Conservation (phyloP, 441 rosid species). For the Euphorbia schlechtendalii region DNA sequence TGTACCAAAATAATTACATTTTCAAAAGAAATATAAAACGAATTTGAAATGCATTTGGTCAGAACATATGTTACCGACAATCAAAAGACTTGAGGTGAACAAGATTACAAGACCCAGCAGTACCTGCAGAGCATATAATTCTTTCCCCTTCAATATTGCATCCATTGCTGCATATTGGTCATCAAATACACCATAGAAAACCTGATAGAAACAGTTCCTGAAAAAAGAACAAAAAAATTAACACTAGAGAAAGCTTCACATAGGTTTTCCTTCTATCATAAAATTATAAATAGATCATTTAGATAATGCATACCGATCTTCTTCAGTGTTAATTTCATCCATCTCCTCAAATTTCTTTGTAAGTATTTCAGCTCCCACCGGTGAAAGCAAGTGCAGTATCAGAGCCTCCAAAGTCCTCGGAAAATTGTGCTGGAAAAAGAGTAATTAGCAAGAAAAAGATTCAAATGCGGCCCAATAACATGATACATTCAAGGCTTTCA, state of each 20-base stretch:
- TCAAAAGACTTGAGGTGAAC: slow-evolving; percentile 4
- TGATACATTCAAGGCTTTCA: background rate
- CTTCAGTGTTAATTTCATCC: slow-evolving; percentile 54
- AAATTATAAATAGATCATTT: slow-evolving; percentile 11
- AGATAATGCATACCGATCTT: slow-evolving; percentile 43
- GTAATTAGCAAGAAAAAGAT: slow-evolving; percentile 13
- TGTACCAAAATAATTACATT: background rate
- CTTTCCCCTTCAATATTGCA: slow-evolving; percentile 68
- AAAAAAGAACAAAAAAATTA: slow-evolving; percentile 13
- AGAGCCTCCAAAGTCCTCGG: slow-evolving; percentile 87
- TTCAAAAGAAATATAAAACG: background rate
- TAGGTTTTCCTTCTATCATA: slow-evolving; percentile 12
- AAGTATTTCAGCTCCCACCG: slow-evolving; percentile 78
- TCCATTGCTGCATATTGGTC: slow-evolving; percentile 88
- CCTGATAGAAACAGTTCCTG: slow-evolving; percentile 66
- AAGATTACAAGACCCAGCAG: slow-evolving; percentile 14
- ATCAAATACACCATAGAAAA: slow-evolving; percentile 70
- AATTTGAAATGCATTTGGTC: background rate
- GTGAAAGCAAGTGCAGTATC: slow-evolving; percentile 73
- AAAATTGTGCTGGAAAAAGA: slow-evolving; percentile 59
- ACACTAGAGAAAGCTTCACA: slow-evolving; percentile 8
- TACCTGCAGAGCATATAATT: slow-evolving; percentile 68
- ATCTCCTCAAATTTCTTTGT: slow-evolving; percentile 77
- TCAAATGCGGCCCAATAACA: slow-evolving; percentile 1
- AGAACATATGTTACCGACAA: background rate